These are phyloP conservation scores for Blastomyces percursus DNA, from an alignment of 2,329 filamentous ascomycete species.

Conservation along the genomic window DNA sequence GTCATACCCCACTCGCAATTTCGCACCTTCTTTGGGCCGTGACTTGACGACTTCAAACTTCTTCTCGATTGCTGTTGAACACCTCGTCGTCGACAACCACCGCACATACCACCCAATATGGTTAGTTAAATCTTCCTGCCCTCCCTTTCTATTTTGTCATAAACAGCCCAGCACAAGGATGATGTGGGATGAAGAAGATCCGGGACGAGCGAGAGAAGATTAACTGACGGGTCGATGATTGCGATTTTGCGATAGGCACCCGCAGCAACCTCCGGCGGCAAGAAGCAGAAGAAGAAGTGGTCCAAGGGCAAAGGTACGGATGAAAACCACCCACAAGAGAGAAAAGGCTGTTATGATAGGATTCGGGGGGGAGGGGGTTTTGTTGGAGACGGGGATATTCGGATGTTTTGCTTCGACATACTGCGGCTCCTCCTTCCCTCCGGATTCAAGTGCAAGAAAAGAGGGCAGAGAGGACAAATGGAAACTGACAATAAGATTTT, in stretches of 20 bases:
- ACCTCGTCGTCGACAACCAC: constrained; percentile 26
- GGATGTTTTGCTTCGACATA: neutral
- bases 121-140: neutral
- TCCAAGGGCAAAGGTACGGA: constrained; percentile 46
- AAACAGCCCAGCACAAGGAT: neutral
- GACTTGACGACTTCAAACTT: constrained; percentile 16
- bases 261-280: constrained; percentile 38
- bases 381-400: neutral
- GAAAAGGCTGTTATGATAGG: neutral
- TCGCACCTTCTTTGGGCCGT: constrained; percentile 19
- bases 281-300: constrained; percentile 49
- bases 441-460: neutral
- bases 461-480: neutral
- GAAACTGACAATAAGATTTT: constrained; percentile 16
- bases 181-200: neutral
- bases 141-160: neutral
- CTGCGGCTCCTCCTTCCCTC: neutral
- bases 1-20: constrained; percentile 31
- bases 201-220: neutral
- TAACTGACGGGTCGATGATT: neutral
- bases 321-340: neutral
- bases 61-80: constrained; percentile 20
- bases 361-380: no score
- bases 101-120: constrained; percentile 16
- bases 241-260: constrained; percentile 23